Base-by-base conservation (phyloP, 1,139 yeast genomes). In the Saccharomyces hybrid region DNA sequence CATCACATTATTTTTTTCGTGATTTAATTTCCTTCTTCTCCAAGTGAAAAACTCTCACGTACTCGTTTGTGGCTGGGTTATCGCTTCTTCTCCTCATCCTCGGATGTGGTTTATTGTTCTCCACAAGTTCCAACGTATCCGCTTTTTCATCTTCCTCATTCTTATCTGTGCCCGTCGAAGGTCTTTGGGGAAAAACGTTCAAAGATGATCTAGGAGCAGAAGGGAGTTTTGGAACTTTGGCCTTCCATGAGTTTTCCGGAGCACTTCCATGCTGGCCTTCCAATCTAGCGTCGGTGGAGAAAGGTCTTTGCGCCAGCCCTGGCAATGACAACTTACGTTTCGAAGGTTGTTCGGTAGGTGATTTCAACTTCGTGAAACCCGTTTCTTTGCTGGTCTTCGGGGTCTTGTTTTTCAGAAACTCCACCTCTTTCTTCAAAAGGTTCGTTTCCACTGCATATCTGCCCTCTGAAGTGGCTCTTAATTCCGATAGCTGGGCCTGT, bases 81-180 rank as follows among this genome's bases (percentile, higher is more conserved):
- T 66, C 68, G 42, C 67, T 59, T 11, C 58, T 63, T 42, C 69
- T 56, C 48, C 66, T 60, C 67, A 63, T 61, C 50, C 69, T 58
- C n/a, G 69, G 68, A 54, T 66, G 69, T 13, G 67, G 66, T 52
- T 64, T 65, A 47, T 61, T 62, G 51, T 60, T 62, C 52, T 66
- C 70, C 5, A 65, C 69, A 26, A 66, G 56, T 50, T 58, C 60
- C 27, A 63, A 55, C 9, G 26, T 16, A 13, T 20, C 44, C 8
- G 13, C 5, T 38, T 9, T 20, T 8, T 38, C 13, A 9, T 38
- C 23, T 38, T 9, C 44, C 44, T 16, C 44, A 38, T 23, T 16
- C 6, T 16, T 38, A 9, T 16, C 23, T 38, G n/a, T 16, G 9
- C 6, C 25, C n/a, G 6, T 16, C 13, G 44, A 9, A 4, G 16